Evolutionary conservation across 164 flowering plant genomes (phyloP).

Genomic region (Dillenia suffruticosa): DNA sequence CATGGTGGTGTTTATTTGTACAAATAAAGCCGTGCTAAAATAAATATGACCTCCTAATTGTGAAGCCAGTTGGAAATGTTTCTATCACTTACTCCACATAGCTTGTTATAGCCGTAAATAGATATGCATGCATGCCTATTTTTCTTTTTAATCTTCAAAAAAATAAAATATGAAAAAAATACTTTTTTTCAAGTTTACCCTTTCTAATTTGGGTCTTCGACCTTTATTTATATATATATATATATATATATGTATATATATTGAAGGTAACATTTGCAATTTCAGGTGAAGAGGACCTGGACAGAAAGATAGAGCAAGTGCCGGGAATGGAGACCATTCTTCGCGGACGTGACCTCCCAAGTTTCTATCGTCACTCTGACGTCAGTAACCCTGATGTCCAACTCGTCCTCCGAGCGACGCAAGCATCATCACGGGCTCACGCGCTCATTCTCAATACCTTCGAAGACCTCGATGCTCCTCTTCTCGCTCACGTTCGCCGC

Average conservation of each 20-base stretch:
- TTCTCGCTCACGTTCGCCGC: slow-evolving; percentile 17
- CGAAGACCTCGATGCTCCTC: slow-evolving; percentile 25
- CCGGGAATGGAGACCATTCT: slow-evolving; percentile 26
- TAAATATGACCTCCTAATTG: too few species aligned
- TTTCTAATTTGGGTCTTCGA: too few species aligned
- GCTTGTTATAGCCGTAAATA: too few species aligned
- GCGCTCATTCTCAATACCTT: slow-evolving; percentile 29
- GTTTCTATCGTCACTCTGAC: slow-evolving; percentile 17
- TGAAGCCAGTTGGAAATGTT: too few species aligned
- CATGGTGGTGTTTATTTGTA: too few species aligned
- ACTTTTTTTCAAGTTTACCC: too few species aligned
- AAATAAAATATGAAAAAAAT: background rate
- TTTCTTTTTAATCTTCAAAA: too few species aligned
- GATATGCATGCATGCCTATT: too few species aligned
- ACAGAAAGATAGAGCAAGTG: slow-evolving; percentile 8
- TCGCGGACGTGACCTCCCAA: slow-evolving; percentile 30
- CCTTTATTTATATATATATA: too few species aligned
- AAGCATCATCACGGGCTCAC: slow-evolving; percentile 9
- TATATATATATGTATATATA: too few species aligned
- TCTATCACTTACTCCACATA: too few species aligned
- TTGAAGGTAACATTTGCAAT: background rate
- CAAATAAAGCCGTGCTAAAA: too few species aligned
- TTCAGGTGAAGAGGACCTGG: slow-evolving; percentile 21
- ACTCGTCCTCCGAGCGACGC: slow-evolving; percentile 4
- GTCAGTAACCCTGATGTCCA: slow-evolving; percentile 6